Percentiles rank a stretch among this genome's conserved stretches.
Conservation (phyloP, 495 filamentous ascomycete genomes). For the Tuber indicum region DNA sequence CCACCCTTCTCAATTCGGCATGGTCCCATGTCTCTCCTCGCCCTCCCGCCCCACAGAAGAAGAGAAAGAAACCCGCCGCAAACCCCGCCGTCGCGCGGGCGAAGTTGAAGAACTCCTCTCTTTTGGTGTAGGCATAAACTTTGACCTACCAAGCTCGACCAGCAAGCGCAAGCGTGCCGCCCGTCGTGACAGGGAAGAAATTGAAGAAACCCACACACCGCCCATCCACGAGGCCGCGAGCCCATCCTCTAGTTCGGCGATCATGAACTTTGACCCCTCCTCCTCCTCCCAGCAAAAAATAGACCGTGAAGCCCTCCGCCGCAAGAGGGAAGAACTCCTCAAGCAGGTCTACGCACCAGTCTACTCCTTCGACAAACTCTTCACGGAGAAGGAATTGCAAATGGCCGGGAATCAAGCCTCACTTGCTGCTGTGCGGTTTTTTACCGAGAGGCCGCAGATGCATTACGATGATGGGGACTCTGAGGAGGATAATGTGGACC, state of each 20-base stretch:
- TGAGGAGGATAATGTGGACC: conserved; percentile 25
- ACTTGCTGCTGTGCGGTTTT: conserved; percentile 47
- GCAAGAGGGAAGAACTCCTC: conserved; percentile 52
- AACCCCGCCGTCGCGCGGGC: conserved; percentile 59
- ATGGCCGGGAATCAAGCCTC: conserved; percentile 67
- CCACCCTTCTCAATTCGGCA: conserved; percentile 86
- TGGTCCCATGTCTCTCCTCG: conserved; percentile 47
- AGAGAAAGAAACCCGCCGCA: conserved; percentile 54
- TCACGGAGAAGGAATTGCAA: conserved; percentile 86
- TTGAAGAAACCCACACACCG: conserved; percentile 48
- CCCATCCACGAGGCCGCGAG: conserved; percentile 27
- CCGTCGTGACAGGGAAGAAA: conserved; percentile 51
- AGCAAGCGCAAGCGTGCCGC: conserved; percentile 70
- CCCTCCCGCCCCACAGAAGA: conserved; percentile 28
- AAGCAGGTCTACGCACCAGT: conserved; percentile 52
- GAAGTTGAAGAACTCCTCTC: conserved; percentile 70
- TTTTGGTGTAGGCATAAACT: conserved; percentile 53
- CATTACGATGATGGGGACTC: conserved; percentile 35
- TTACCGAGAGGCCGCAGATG: conserved; percentile 32
- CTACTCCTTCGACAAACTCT: conserved; percentile 81
- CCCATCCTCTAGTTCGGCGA: conserved; percentile 13
- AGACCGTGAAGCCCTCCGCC: conserved; percentile 20
- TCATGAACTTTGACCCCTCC: conserved; percentile 4
- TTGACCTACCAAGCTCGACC: conserved; percentile 32
- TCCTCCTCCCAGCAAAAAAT: conserved; percentile 1